Evolutionary conservation across 257 asterid genomes (phyloP).

Genomic region (Scutellaria barbata): DNA sequence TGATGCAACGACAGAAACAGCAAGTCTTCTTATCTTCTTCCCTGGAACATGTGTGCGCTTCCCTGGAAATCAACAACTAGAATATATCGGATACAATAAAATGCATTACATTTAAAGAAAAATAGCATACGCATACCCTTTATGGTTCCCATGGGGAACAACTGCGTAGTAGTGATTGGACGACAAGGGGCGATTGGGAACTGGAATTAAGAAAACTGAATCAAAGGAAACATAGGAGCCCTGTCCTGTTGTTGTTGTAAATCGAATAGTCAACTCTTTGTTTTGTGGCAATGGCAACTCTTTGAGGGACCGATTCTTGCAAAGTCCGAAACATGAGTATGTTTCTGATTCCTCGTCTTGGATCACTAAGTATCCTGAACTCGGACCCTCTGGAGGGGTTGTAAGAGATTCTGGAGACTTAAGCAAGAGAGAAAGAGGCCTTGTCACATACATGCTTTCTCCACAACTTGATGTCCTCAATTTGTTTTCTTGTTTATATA

Average conservation of each 20-base stretch:
- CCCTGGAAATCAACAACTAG: slow-evolving; percentile 37
- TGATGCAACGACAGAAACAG: slow-evolving; percentile 50
- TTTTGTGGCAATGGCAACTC: slow-evolving; percentile 62
- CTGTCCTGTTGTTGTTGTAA: slow-evolving; percentile 13
- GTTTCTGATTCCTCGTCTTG: slow-evolving; percentile 68
- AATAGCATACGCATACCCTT: slow-evolving; percentile 47
- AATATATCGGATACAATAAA: background rate
- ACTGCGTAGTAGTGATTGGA: slow-evolving; percentile 61
- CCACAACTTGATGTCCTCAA: background rate
- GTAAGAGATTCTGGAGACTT: slow-evolving; percentile 43
- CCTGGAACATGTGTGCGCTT: slow-evolving; percentile 62
- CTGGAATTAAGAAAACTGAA: slow-evolving; percentile 48
- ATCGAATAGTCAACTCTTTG: slow-evolving; percentile 50
- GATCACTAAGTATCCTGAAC: slow-evolving; percentile 63
- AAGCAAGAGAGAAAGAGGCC: slow-evolving; percentile 54
- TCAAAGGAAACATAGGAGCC: background rate
- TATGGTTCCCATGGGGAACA: slow-evolving; percentile 52
- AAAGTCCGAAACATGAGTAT: slow-evolving; percentile 53
- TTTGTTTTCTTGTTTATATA: background rate
- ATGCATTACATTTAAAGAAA: background rate
- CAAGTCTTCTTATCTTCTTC: slow-evolving; percentile 57
- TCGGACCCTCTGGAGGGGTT: slow-evolving; percentile 59
- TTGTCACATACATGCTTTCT: slow-evolving; percentile 51
- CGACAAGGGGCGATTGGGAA: slow-evolving; percentile 55
- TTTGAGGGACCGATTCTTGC: slow-evolving; percentile 45